Conservation (phyloP, 768 basidiomycete species). For the Auricularia sp. region DNA sequence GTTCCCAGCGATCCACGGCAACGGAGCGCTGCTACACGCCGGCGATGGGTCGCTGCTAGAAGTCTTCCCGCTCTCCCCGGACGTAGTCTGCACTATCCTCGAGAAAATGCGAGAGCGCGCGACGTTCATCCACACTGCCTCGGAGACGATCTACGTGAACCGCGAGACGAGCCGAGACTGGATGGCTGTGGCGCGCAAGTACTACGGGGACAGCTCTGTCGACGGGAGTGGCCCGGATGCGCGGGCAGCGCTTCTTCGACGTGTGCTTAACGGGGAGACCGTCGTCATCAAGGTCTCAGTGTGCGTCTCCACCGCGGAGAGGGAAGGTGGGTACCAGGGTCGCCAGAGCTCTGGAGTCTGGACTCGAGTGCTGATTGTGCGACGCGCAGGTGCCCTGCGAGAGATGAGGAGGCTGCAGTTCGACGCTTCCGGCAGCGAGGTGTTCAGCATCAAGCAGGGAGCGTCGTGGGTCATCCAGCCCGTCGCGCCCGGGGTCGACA, state of each 20-base stretch:
- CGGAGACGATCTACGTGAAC: constrained; percentile 1
- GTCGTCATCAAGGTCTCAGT: constrained; percentile 5
- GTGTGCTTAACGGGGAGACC: constrained; percentile 1
- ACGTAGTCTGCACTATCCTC: constrained; percentile 1
- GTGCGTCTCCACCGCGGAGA: constrained; percentile 2
- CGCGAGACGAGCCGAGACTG: constrained; percentile 5
- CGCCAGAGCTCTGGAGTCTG: not conserved
- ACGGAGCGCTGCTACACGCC: constrained; percentile 6
- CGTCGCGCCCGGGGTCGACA: constrained; percentile 4
- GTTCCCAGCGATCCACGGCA: constrained; percentile 7
- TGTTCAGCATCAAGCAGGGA: not conserved
- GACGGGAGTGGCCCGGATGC: constrained; percentile 1
- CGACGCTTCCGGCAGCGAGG: not conserved
- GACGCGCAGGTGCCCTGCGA: not conserved
- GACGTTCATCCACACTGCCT: constrained; percentile 7
- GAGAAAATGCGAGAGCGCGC: constrained; percentile 1
- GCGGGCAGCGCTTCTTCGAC: not conserved
- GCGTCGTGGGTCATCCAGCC: constrained; percentile 7
- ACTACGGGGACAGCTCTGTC: not conserved
- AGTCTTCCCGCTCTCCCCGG: not conserved
- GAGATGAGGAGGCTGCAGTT: not conserved
- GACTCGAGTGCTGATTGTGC: not conserved
- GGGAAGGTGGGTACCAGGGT: not conserved
- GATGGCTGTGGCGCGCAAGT: constrained; percentile 3
- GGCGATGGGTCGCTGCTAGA: not conserved